Conservation (phyloP, 1,139 yeast genomes). For the Scheffersomyces quercinus region DNA sequence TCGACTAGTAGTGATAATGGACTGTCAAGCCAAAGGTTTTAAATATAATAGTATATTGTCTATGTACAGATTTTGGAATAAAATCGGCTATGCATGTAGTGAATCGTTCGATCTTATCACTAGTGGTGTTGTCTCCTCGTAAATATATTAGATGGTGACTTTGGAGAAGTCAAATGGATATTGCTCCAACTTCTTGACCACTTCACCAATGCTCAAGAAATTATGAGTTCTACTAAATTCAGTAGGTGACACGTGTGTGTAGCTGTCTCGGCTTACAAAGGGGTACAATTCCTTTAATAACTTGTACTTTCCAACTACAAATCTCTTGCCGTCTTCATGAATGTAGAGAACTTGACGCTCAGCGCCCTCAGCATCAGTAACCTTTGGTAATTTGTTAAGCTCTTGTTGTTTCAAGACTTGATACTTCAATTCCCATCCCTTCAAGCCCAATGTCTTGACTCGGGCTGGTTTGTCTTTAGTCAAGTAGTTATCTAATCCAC, state of each 20-base stretch:
- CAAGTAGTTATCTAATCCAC: slow-evolving; percentile 88
- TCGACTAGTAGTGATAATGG: too few relatives aligned
- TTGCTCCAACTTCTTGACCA: slow-evolving; percentile 39
- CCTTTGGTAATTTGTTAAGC: slow-evolving; percentile 23
- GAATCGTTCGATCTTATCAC: too few relatives aligned
- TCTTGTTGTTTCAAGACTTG: slow-evolving; percentile 51
- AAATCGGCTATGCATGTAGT: too few relatives aligned
- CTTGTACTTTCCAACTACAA: slow-evolving; percentile 65
- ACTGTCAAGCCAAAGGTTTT: too few relatives aligned
- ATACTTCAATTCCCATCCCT: slow-evolving; percentile 88
- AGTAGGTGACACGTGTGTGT: slow-evolving; percentile 44
- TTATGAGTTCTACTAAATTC: slow-evolving; percentile 44
- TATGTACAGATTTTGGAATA: too few relatives aligned
- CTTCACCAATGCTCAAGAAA: slow-evolving; percentile 40
- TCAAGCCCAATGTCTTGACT: slow-evolving; percentile 86
- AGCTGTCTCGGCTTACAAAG: slow-evolving; percentile 49
- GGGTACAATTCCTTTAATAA: slow-evolving; percentile 57
- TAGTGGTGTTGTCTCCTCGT: too few relatives aligned
- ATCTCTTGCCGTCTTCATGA: slow-evolving; percentile 46
- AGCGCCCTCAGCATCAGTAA: slow-evolving; percentile 28
- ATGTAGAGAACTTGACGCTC: slow-evolving; percentile 49
- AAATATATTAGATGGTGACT: slow-evolving; percentile 18
- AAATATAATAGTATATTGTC: too few relatives aligned
- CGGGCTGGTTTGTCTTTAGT: slow-evolving; percentile 86
- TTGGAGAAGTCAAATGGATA: slow-evolving; percentile 35